Evolutionary conservation across 1,284 basidiomycete species (phyloP), one percentile per base, ranked within the genome.

Genomic region (Caloboletus inedulis): DNA sequence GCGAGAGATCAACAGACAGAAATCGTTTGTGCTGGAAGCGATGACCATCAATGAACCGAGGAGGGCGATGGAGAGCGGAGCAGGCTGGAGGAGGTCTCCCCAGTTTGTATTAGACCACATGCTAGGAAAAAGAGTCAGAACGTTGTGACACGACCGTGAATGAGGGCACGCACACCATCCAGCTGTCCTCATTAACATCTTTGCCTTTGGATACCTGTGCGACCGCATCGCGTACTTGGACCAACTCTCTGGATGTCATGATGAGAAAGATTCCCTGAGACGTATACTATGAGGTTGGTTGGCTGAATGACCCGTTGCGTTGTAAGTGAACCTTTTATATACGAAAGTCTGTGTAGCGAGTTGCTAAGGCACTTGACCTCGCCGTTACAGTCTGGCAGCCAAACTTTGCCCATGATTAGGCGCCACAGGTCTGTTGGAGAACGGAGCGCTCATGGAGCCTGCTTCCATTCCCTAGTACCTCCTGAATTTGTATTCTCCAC

Each of bases 81-180:
- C 59, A 8, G 59, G 61, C 19, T 59, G 55, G 18, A 60, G 58
- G 29, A 60, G 51, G 39, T 60, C 54, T 13, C 60, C 59, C 59
- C 59, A 61, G 33, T 61, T 61, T 21, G 60, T 49, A 6, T 59
- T 61, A 31, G 58, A 62, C 59, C 59, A 62, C 61, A 58, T 61
- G 21, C 57, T 58, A 21, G 10, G 16, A 39, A 39, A 36, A 14
- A 13, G 6, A n/a, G n/a, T 47, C 12, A 23, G 39, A 27, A 31
- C 5, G 16, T 7, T 7, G 12, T 29, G 18, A 9, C n/a, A 14
- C 3, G n/a, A 37, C 12, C 7, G 12, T 14, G 18, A 7, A 31
- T 13, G 3, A 21, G 14, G 29, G 18, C 12, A 48, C 58, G 30
- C 13, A 62, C 61, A 55, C 51, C 59, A 62, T 62, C 59, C 58